Evolutionary conservation across 345 rosid species (phyloP).

Genomic region (Moringa oleifera): DNA sequence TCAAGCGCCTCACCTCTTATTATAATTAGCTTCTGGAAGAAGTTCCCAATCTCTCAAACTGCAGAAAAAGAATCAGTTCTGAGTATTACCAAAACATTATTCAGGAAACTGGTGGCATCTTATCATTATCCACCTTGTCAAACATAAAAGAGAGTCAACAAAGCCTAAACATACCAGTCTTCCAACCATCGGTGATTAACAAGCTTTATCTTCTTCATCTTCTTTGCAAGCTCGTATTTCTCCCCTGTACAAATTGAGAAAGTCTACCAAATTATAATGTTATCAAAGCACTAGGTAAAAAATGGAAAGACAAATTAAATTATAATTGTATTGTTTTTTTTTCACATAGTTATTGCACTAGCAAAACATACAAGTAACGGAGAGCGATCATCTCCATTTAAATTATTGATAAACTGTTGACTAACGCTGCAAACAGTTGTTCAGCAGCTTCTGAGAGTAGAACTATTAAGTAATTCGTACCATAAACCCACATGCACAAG

Average conservation of each 20-base stretch:
- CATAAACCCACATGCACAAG: not conserved
- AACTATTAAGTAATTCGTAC: too few species aligned
- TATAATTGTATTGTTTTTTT: too few species aligned
- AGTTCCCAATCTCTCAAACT: conserved; percentile 87
- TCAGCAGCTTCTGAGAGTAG: too few species aligned
- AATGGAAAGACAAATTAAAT: too few species aligned
- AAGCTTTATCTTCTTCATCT: conserved; percentile 65
- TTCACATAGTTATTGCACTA: too few species aligned
- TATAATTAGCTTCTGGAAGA: conserved; percentile 69
- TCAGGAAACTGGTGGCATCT: not conserved
- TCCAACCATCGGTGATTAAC: conserved; percentile 93
- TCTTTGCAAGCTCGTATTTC: conserved; percentile 89
- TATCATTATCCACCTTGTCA: not conserved
- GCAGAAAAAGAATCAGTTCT: conserved; percentile 15
- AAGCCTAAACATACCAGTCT: conserved; percentile 55
- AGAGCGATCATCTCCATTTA: not conserved
- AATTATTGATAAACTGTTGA: not conserved
- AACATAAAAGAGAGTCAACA: conserved; percentile 3
- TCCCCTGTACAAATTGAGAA: conserved; percentile 52
- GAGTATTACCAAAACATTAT: not conserved
- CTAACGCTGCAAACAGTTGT: not conserved
- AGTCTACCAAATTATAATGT: not conserved
- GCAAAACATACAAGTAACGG: too few species aligned
- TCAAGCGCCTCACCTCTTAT: conserved; percentile 52
- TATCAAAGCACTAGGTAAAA: not conserved